phyloP scores from a whole-genome alignment of 768 basidiomycete genomes.

The Ephemerocybe angulata region DNA sequence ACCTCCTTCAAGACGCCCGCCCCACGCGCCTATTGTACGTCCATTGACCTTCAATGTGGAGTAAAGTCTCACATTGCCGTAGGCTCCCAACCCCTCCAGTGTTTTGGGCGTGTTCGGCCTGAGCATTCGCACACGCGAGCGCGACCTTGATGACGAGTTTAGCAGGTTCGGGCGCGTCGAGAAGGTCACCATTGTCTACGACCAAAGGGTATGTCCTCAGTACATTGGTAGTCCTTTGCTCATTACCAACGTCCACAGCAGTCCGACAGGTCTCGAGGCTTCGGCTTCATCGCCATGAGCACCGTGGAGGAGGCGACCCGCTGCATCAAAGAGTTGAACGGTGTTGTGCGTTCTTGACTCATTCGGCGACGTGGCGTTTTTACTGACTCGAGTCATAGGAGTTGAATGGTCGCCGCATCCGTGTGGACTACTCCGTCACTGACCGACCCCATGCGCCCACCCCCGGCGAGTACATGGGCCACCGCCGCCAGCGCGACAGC shows the following conservation, averaged over 20 bases:
- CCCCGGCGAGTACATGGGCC: constrained; percentile 97
- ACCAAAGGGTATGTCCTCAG: constrained; percentile 74
- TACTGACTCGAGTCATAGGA: constrained; percentile 49
- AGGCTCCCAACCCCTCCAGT: constrained; percentile 84
- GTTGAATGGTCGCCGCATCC: constrained; percentile 91
- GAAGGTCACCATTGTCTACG: constrained; percentile 95
- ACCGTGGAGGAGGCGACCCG: constrained; percentile 82
- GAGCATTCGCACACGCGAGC: constrained; percentile 90
- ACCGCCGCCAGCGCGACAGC: constrained; percentile 51
- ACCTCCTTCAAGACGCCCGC: constrained; percentile 59
- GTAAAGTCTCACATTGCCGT: constrained; percentile 40
- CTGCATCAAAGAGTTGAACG: constrained; percentile 90
- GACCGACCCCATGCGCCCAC: constrained; percentile 93
- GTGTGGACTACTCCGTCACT: constrained; percentile 96
- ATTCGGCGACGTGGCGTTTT: not conserved
- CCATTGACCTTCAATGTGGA: constrained; percentile 12
- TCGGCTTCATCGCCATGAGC: constrained; percentile 96
- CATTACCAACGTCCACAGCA: constrained; percentile 23
- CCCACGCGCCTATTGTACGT: constrained; percentile 75
- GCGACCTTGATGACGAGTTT: constrained; percentile 94
- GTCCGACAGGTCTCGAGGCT: constrained; percentile 96
- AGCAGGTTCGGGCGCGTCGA: constrained; percentile 83
- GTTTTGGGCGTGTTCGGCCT: constrained; percentile 98
- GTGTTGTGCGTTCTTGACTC: constrained; percentile 57
- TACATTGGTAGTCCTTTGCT: constrained; percentile 1